phyloP scores from a whole-genome alignment of 2,329 filamentous ascomycete species.

The Scedosporium boydii region DNA sequence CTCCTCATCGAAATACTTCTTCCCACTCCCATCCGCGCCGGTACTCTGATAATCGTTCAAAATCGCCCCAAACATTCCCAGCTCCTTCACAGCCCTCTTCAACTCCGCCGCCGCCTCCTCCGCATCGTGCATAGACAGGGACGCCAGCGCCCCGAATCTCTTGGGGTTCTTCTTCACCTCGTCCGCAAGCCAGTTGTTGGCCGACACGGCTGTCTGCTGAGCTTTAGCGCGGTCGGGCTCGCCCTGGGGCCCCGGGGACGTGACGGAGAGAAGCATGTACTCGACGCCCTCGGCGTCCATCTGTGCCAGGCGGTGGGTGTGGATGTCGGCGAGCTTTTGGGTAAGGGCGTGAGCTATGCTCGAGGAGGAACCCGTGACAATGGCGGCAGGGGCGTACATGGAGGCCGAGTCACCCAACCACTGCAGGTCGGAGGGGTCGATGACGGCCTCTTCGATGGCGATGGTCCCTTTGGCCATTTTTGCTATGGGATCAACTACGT shows the following conservation, averaged over 20 bases:
- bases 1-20: constrained; percentile 20
- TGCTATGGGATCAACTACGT: not conserved
- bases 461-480: constrained; percentile 17
- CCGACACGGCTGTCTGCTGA: constrained; percentile 14
- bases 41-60: constrained; percentile 23
- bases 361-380: constrained; percentile 4
- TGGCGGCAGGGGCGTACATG: constrained; percentile 16
- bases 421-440: constrained; percentile 19
- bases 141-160: constrained; percentile 22
- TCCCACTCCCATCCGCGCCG: constrained; percentile 10
- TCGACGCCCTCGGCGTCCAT: constrained; percentile 26
- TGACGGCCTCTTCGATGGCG: constrained; percentile 24
- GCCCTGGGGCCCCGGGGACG: constrained; percentile 22
- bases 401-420: constrained; percentile 18
- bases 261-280: constrained; percentile 25
- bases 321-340: constrained; percentile 20
- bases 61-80: constrained; percentile 23
- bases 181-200: constrained; percentile 23
- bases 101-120: constrained; percentile 19
- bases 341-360: constrained; percentile 15
- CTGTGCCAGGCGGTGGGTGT: constrained; percentile 16
- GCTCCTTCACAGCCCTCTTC: constrained; percentile 18
- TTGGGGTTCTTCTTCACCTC: constrained; percentile 16
- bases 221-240: constrained; percentile 17
- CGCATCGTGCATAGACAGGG: constrained; percentile 22